Conservation (phyloP, 805 yeast genomes). For the Ascoidea tarda region DNA sequence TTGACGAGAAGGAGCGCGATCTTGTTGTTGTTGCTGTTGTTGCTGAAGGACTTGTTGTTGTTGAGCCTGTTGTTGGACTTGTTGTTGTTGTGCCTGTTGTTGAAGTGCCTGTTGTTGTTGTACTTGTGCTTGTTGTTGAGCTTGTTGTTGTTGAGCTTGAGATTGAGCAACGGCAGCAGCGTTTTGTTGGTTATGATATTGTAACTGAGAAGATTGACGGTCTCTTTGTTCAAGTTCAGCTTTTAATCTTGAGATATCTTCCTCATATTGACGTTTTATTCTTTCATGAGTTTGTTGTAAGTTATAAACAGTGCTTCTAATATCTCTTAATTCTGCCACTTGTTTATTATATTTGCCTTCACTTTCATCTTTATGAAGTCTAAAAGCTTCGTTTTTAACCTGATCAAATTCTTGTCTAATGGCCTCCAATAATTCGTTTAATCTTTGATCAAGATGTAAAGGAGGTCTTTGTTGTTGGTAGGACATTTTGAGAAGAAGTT, state of each 20-base stretch:
- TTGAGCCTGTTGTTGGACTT: slow-evolving; percentile 10
- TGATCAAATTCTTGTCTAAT: slow-evolving; percentile 83
- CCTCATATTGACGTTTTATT: slow-evolving; percentile 92
- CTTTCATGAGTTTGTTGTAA: slow-evolving; percentile 88
- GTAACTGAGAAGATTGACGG: slow-evolving; percentile 34
- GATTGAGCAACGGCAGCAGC: slow-evolving; percentile 13
- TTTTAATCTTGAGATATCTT: slow-evolving; percentile 76
- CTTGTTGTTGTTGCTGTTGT: slow-evolving; percentile 14
- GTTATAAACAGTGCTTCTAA: slow-evolving; percentile 87
- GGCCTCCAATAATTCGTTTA: slow-evolving; percentile 80
- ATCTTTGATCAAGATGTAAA: slow-evolving; percentile 13
- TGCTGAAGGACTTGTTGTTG: slow-evolving; percentile 12
- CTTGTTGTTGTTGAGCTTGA: slow-evolving; percentile 17
- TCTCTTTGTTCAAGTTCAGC: slow-evolving; percentile 75
- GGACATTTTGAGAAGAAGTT: neutral
- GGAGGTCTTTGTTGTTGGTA: neutral
- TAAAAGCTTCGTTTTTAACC: slow-evolving; percentile 75
- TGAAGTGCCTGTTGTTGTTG: slow-evolving; percentile 14
- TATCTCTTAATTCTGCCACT: slow-evolving; percentile 84
- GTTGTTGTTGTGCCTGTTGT: slow-evolving; percentile 8
- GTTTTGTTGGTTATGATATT: slow-evolving; percentile 25
- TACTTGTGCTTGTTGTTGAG: slow-evolving; percentile 15
- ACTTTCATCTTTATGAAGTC: slow-evolving; percentile 85
- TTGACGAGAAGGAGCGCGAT: slow-evolving; percentile 11
- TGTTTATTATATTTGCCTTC: slow-evolving; percentile 87